Percentiles rank a stretch among this genome's conserved stretches.
Conservation (phyloP, 371 early-diverging fungal genomes). For the Rhizopus microsporus region DNA sequence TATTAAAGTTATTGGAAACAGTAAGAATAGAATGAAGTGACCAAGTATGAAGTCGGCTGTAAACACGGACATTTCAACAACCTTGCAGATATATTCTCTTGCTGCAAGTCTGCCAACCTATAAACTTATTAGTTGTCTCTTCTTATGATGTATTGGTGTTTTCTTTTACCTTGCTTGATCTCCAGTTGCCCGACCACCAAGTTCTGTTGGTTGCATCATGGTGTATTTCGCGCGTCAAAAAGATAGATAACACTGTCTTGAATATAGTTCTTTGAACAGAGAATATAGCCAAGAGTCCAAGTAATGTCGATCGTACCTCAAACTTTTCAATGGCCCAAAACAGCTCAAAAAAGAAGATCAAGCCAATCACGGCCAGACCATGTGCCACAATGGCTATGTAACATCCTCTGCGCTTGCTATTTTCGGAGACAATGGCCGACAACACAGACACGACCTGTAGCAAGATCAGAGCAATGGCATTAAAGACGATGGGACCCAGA, state of each 20-base stretch:
- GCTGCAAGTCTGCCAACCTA: constrained; percentile 46
- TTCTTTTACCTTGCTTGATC: constrained; percentile 35
- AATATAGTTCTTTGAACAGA: constrained; percentile 72
- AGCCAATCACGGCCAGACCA: constrained; percentile 58
- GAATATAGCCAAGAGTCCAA: constrained; percentile 70
- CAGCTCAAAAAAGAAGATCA: constrained; percentile 60
- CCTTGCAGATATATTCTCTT: constrained; percentile 85
- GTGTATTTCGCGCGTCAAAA: constrained; percentile 79
- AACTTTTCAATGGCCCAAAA: constrained; percentile 75
- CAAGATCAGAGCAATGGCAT: constrained; percentile 63
- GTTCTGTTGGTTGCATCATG: constrained; percentile 80
- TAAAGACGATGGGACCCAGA: constrained; percentile 69
- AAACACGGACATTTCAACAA: constrained; percentile 85
- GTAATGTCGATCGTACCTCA: constrained; percentile 56
- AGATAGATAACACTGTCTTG: constrained; percentile 66
- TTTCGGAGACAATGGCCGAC: constrained; percentile 54
- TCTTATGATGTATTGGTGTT: neutral
- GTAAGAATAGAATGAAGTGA: constrained; percentile 74
- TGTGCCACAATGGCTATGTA: constrained; percentile 71
- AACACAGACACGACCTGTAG: constrained; percentile 72
- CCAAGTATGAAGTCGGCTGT: constrained; percentile 79
- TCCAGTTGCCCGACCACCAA: constrained; percentile 93
- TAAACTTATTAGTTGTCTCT: no score
- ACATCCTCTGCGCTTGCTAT: constrained; percentile 62
- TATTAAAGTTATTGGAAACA: constrained; percentile 71